phyloP scores from a whole-genome alignment of 2,329 filamentous ascomycete species.

The Hypomyces rosellus region DNA sequence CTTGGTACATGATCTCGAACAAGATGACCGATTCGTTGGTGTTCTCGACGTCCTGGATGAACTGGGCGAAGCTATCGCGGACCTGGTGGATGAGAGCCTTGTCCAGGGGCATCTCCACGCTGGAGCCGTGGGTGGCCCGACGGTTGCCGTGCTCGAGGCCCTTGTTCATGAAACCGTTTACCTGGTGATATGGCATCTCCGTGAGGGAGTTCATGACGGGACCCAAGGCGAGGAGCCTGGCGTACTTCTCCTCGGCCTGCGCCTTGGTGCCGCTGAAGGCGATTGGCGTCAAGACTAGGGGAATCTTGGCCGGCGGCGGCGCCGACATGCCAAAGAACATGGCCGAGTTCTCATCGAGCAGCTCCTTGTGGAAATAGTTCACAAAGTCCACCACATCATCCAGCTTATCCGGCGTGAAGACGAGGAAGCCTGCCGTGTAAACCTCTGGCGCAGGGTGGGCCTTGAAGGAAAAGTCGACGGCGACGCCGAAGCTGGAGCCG shows the following conservation, averaged over 20 bases:
- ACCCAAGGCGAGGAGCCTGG: background rate
- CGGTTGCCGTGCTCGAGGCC: background rate
- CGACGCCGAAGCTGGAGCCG: constrained; percentile 39
- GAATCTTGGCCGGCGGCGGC: background rate
- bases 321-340: background rate
- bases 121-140: background rate
- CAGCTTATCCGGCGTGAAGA: background rate
- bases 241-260: background rate
- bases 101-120: background rate
- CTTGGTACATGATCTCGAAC: background rate
- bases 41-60: background rate
- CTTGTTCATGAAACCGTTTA: background rate
- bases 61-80: background rate
- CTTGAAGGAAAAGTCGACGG: constrained; percentile 28
- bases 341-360: background rate
- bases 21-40: background rate
- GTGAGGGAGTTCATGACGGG: background rate
- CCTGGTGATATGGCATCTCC: background rate
- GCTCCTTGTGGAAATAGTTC: background rate
- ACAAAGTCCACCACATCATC: background rate
- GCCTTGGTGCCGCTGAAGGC: background rate
- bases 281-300: background rate
- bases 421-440: background rate
- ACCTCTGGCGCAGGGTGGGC: constrained; percentile 11
- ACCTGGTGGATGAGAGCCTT: background rate